These are phyloP conservation scores for Hermanozyma aechmeae DNA, from an alignment of 805 yeast species.

Conservation along the genomic window DNA sequence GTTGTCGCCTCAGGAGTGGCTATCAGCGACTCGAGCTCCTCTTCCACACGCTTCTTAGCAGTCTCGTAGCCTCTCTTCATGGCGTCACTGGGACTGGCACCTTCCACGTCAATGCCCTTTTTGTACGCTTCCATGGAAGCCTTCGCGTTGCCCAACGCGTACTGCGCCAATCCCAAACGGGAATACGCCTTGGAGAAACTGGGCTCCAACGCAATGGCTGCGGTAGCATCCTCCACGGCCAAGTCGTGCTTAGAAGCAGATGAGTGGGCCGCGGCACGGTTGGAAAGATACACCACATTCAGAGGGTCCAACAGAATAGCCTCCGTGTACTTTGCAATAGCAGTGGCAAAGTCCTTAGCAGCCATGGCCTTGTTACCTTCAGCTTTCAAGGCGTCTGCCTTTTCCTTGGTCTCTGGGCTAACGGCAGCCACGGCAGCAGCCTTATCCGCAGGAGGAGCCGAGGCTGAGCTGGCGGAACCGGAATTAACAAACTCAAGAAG, in stretches of 20 bases:
- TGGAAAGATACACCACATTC: constrained; percentile 81
- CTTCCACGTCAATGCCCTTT: constrained; percentile 80
- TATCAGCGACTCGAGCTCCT: constrained; percentile 44
- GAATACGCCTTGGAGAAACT: constrained; percentile 87
- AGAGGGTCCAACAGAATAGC: constrained; percentile 64
- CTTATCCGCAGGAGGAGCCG: constrained; percentile 14
- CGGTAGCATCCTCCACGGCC: constrained; percentile 78
- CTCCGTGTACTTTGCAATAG: constrained; percentile 68
- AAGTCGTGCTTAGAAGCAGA: constrained; percentile 62
- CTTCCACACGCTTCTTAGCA: constrained; percentile 80
- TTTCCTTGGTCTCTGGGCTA: constrained; percentile 47
- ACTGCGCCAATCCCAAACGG: constrained; percentile 87
- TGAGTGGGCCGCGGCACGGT: constrained; percentile 95
- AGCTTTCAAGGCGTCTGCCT: constrained; percentile 77
- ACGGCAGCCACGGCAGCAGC: constrained; percentile 24
- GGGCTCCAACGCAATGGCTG: constrained; percentile 73
- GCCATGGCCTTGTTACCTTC: constrained; percentile 92
- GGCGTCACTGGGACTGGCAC: constrained; percentile 73
- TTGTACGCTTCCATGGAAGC: constrained; percentile 88
- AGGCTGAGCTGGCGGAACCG: constrained; percentile 8
- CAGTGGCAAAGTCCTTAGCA: constrained; percentile 54
- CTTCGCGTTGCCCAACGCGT: constrained; percentile 87
- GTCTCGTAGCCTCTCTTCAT: constrained; percentile 92
- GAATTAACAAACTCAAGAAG: constrained; percentile 37
- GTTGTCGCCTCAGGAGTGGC: constrained; percentile 23